Conservation (phyloP, 805 yeast species). For the Nakazawaea peltata region DNA sequence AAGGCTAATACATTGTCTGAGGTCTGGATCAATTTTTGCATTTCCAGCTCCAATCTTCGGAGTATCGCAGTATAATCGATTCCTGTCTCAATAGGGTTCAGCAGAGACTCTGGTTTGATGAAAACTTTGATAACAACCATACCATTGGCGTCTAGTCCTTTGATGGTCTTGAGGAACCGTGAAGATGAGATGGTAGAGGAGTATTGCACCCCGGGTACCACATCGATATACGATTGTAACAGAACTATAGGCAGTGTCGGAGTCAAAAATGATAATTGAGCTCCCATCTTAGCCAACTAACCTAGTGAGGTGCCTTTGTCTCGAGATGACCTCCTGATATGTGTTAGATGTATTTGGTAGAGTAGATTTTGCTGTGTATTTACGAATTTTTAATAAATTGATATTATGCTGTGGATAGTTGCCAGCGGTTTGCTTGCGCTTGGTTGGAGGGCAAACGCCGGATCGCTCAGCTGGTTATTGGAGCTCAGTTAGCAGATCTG, state of each 20-base stretch:
- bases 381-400: too few species aligned
- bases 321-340: too few species aligned
- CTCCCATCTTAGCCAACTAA: too few species aligned
- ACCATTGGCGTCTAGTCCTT: constrained; percentile 69
- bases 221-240: constrained; percentile 81
- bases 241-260: constrained; percentile 93
- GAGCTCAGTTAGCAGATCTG: too few species aligned
- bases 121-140: constrained; percentile 72
- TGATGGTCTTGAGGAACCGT: constrained; percentile 78
- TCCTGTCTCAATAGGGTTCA: constrained; percentile 21
- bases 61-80: constrained; percentile 18
- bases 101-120: constrained; percentile 52
- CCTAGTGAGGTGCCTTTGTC: too few species aligned
- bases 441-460: too few species aligned
- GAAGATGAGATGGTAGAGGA: constrained; percentile 70
- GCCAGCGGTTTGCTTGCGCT: too few species aligned
- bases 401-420: too few species aligned
- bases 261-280: constrained; percentile 74
- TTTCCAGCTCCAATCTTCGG: constrained; percentile 24
- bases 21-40: constrained; percentile 33
- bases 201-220: constrained; percentile 68
- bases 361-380: too few species aligned
- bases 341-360: too few species aligned
- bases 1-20: constrained; percentile 70
- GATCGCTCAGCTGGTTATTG: too few species aligned